Conservation (phyloP, 257 asterid species). For the Solanum clarkiae region DNA sequence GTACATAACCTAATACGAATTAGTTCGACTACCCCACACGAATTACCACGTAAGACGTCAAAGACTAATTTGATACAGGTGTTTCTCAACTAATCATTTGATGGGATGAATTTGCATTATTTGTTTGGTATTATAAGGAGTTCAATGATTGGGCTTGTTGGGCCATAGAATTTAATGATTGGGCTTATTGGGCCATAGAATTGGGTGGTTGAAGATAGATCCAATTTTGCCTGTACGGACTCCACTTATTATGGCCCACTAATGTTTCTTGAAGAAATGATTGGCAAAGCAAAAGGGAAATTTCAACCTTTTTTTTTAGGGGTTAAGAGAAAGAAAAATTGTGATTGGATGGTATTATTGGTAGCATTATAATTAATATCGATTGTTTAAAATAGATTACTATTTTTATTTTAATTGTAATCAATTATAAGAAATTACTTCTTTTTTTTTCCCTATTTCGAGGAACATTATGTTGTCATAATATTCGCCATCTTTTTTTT, state of each 20-base stretch:
- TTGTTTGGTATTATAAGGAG: background rate
- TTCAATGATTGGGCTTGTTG: background rate
- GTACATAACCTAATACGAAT: too few relatives aligned
- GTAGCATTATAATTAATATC: background rate
- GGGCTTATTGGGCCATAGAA: background rate
- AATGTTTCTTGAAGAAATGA: background rate
- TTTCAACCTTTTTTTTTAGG: too few relatives aligned
- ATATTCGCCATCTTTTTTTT: background rate
- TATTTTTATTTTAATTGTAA: background rate
- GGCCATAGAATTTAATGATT: background rate
- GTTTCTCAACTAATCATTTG: background rate
- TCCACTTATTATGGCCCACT: background rate
- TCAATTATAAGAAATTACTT: background rate
- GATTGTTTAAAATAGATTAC: background rate
- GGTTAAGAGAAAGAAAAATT: too few relatives aligned
- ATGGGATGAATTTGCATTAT: background rate
- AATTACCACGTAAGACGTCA: too few relatives aligned
- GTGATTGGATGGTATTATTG: background rate
- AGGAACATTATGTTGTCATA: background rate
- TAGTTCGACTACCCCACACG: background rate
- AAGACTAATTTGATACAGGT: background rate
- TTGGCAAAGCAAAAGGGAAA: background rate
- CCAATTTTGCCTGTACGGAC: background rate
- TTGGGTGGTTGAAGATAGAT: background rate
- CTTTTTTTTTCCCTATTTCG: background rate